phyloP scores from a whole-genome alignment of 495 filamentous ascomycete species.

The Penicillium malachiteum region DNA sequence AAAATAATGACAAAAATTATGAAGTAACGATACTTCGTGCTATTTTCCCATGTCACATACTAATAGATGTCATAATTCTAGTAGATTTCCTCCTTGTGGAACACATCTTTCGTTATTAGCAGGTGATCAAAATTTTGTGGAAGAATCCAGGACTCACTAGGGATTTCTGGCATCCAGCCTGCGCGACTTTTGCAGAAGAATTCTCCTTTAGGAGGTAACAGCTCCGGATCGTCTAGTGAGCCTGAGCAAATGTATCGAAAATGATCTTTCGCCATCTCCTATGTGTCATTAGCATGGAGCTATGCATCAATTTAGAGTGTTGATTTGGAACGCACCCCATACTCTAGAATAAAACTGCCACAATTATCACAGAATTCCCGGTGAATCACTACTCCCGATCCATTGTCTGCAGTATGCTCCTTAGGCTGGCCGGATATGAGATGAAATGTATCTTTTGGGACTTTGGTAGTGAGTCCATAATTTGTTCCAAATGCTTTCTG shows the following conservation, averaged over 20 bases:
- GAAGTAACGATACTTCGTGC: too few relatives aligned
- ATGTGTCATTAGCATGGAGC: not conserved
- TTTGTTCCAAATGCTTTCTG: conserved; percentile 62
- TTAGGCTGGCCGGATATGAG: conserved; percentile 43
- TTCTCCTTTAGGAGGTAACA: conserved; percentile 64
- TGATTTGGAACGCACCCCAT: conserved; percentile 45
- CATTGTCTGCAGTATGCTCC: conserved; percentile 57
- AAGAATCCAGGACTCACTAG: conserved; percentile 40
- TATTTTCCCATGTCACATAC: too few relatives aligned
- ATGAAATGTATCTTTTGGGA: conserved; percentile 47
- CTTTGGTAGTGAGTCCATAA: conserved; percentile 64
- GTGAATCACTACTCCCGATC: conserved; percentile 50
- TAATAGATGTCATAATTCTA: conserved; percentile 30
- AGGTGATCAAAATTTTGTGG: not conserved
- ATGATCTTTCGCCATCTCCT: conserved; percentile 55
- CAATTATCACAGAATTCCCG: conserved; percentile 65
- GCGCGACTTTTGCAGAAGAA: conserved; percentile 62
- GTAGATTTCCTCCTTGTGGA: conserved; percentile 60
- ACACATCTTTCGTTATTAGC: conserved; percentile 41
- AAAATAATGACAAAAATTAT: too few relatives aligned
- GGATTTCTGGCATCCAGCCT: conserved; percentile 64
- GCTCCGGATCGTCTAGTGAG: conserved; percentile 60
- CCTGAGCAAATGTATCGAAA: conserved; percentile 66
- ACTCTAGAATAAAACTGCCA: conserved; percentile 63
- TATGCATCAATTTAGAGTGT: not conserved